phyloP scores from a whole-genome alignment of 148 eudicot species.

The Suaeda aralocaspica region DNA sequence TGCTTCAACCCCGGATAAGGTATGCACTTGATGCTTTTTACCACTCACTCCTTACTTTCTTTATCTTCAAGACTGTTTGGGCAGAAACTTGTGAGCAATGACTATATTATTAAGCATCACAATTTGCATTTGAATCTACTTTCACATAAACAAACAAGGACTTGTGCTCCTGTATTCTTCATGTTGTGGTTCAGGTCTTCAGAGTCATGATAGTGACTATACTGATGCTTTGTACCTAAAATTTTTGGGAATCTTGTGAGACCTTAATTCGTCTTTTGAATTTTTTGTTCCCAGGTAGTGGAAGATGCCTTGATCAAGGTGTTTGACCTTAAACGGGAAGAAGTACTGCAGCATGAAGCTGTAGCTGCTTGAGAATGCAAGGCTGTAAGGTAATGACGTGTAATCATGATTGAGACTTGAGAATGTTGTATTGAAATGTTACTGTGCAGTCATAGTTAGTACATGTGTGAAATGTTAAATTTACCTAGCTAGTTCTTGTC shows the following conservation, averaged over 20 bases:
- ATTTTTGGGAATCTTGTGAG: background rate
- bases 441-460: slow-evolving; percentile 7
- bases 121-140: background rate
- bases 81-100: background rate
- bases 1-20: slow-evolving; percentile 98
- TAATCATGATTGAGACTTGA: background rate
- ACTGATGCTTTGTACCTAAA: background rate
- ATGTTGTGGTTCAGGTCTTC: background rate
- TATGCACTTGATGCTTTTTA: slow-evolving; percentile 18
- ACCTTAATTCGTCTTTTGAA: background rate
- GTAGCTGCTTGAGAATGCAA: slow-evolving; percentile 29
- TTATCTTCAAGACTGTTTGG: slow-evolving; percentile 6
- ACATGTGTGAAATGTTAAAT: slow-evolving; percentile 13
- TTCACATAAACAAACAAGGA: background rate
- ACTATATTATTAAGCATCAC: background rate
- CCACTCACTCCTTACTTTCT: background rate
- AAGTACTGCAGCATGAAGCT: slow-evolving; percentile 30
- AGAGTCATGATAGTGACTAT: background rate
- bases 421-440: background rate
- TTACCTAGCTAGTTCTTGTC: slow-evolving; percentile 1
- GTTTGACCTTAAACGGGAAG: slow-evolving; percentile 45
- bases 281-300: slow-evolving; percentile 46
- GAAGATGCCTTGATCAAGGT: slow-evolving; percentile 41
- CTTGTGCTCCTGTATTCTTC: background rate
- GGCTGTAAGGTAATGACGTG: background rate